A percentile compares a stretch with the other conserved stretches of the same genome.
phyloP scores from a whole-genome alignment of 1,284 basidiomycete genomes.

The Fomitopsis betulina region DNA sequence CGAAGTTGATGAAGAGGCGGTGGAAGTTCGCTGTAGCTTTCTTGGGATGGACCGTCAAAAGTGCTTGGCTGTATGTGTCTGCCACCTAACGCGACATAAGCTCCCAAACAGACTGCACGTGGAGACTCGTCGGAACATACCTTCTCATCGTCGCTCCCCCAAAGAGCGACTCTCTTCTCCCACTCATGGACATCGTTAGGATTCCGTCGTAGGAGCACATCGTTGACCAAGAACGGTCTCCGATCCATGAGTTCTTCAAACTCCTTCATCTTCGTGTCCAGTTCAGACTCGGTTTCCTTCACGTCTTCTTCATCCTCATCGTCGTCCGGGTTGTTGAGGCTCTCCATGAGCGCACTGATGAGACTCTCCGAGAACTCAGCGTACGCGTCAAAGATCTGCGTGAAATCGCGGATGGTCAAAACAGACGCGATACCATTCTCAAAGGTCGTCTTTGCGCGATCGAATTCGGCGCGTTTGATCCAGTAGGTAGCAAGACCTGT shows the following conservation, averaged over 20 bases:
- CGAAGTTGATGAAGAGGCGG: conserved; percentile 91
- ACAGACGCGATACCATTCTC: conserved; percentile 84
- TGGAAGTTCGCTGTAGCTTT: conserved; percentile 92
- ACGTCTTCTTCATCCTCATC: conserved; percentile 76
- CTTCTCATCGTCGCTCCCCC: conserved; percentile 91
- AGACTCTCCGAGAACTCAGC: conserved; percentile 92
- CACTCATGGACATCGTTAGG: conserved; percentile 99
- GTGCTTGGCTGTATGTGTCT: conserved; percentile 87
- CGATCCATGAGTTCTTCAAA: conserved; percentile 96
- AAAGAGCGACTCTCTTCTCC: conserved; percentile 96
- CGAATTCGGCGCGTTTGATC: conserved; percentile 97
- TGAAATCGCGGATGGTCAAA: conserved; percentile 95
- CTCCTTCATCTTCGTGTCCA: conserved; percentile 88
- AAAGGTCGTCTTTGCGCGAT: conserved; percentile 82
- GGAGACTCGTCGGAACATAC: conserved; percentile 31
- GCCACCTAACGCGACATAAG: conserved; percentile 55
- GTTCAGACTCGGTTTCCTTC: conserved; percentile 78
- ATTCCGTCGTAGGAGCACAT: conserved; percentile 91
- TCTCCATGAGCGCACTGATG: conserved; percentile 90
- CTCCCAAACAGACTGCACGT: neutral
- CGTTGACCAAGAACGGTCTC: conserved; percentile 94
- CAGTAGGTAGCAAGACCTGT: conserved; percentile 97
- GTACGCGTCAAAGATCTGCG: conserved; percentile 97
- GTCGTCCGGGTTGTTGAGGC: conserved; percentile 61
- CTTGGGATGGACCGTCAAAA: conserved; percentile 86